These are phyloP conservation scores for Dictyostelium capitatum DNA, from an alignment of 78 protist genomes.

Conservation along the genomic window DNA sequence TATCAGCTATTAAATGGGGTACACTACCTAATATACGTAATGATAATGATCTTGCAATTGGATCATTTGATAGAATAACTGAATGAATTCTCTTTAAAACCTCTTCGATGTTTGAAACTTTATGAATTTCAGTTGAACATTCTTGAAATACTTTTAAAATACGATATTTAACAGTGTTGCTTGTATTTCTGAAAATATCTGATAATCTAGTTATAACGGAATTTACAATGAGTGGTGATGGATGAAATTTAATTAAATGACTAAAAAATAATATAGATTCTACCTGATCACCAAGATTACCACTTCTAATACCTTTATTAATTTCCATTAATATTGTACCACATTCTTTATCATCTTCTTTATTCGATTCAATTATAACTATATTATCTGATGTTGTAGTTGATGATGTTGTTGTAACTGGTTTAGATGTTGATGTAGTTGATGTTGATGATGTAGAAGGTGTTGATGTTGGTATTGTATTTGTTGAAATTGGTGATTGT, in stretches of 20 bases:
- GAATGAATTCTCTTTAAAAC: constrained; percentile 70
- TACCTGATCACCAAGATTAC: constrained; percentile 69
- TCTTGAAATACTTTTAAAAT: constrained; percentile 75
- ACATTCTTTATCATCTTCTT: constrained; percentile 52
- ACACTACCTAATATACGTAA: constrained; percentile 51
- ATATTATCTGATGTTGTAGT: background rate
- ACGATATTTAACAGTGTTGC: constrained; percentile 26
- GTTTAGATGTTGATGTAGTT: background rate
- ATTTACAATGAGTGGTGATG: constrained; percentile 41
- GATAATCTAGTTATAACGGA: constrained; percentile 37
- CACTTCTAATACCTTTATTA: constrained; percentile 71
- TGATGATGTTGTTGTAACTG: background rate
- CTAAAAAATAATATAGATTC: constrained; percentile 55
- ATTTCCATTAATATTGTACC: constrained; percentile 58
- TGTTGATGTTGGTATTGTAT: background rate
- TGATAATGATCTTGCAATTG: constrained; percentile 69
- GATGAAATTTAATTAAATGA: constrained; percentile 59
- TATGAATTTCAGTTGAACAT: constrained; percentile 52
- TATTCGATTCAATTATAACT: background rate
- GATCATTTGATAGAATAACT: constrained; percentile 51
- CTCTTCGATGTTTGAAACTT: constrained; percentile 44
- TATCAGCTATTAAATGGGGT: constrained; percentile 61
- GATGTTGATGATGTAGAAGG: background rate
- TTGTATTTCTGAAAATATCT: constrained; percentile 64
- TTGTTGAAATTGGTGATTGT: background rate